Base-by-base conservation (phyloP, 768 basidiomycete species). In the Hygrophorus russula region DNA sequence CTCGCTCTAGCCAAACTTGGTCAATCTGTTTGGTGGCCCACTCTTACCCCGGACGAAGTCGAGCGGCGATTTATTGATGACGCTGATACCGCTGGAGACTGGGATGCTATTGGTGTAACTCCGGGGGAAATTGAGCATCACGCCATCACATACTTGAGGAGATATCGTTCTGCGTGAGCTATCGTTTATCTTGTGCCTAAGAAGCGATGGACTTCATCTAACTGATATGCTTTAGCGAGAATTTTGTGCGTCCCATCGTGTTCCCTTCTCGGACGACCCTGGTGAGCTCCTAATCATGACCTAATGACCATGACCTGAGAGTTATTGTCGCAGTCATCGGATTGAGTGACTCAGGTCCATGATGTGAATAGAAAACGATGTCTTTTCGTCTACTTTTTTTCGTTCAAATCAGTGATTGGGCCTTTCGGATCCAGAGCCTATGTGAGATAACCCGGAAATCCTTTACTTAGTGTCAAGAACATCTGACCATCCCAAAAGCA, bases 11-110 rank as follows among this genome's bases (percentile, higher is more conserved):
- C 91, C 3, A 77, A 68, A 51, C 60, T 70, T 38, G 70, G 73
- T n/a, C 65, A 84, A 77, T 57, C 60, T 52, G 47, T 71, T 62
- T 99, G 91, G 92, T 98, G 93, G 92, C 92, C 93, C 10, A 73
- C 84, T 30, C 69, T 96, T 39, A 79, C 75, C 57, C 88, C 91
- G 1, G 94, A 99, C 59, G 92, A 96, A 61, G 82, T 99, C 15
- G 73, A 76, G 54, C 71, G 96, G 55, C 76, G 89, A 47, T 96
- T 77, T 59, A 76, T 97, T 51, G 74, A 91, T 63, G 93, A 98
- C 60, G 67, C 68, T 30, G 73, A 79, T 45, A 74, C 68, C 46
- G 71, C 67, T 14, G 88, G 88, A 17, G 82, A 82, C 58, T 97
- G 91, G 91, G 78, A 78, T 52, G 73, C 74, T 36, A 69, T 96